Base-by-base conservation (phyloP, 2,329 filamentous ascomycete genomes). In the Fonsecaea pedrosoi region DNA sequence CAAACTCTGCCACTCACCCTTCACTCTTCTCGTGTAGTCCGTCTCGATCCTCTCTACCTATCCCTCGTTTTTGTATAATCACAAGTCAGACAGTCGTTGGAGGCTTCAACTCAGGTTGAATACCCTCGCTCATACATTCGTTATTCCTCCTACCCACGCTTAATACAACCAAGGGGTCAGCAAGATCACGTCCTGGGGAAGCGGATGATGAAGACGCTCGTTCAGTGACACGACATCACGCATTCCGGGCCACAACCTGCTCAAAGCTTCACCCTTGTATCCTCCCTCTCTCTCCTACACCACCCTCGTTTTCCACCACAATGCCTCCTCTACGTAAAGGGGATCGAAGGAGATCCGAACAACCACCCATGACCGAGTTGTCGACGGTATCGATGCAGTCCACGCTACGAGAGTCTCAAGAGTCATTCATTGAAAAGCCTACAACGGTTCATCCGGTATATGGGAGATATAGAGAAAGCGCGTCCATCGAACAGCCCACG, bases 291-390 rank as follows among this genome's bases (percentile, higher is more conserved):
- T 13, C 37, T 12, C 15, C 21, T 18, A 30, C 38, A 60, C 34
- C 45, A 45, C 25, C 61, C 57, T 54, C 66, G 21, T 50, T 64
- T 48, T 48, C 60, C 58, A 25, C 25, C 69, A 68, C 54, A 54
- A 71, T 71, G 70, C 70, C 70, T 67, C 70, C 65, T 62, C 53
- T 70, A 59, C 70, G 68, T 35, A 71, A 71, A 65, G 48, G 37
- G 35, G 70, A 71, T 56, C 60, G 57, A 45, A 58, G 68, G 59
- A 61, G 62, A 61, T 38, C 34, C 32, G 54, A 62, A 32, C 56
- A 58, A 35, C 56, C 66, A 37, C 66, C 65, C n/a, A 70, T 70
- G 68, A 65, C 54, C n/a, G 68, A 70, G 61, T 65, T 66, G 59
- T 66, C 66, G 34, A 62, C 63, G 0, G 54, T 61, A 15, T 68